phyloP scores from a whole-genome alignment of 176 grass and related monocot genomes.

The Cenchrus fungigraminus region DNA sequence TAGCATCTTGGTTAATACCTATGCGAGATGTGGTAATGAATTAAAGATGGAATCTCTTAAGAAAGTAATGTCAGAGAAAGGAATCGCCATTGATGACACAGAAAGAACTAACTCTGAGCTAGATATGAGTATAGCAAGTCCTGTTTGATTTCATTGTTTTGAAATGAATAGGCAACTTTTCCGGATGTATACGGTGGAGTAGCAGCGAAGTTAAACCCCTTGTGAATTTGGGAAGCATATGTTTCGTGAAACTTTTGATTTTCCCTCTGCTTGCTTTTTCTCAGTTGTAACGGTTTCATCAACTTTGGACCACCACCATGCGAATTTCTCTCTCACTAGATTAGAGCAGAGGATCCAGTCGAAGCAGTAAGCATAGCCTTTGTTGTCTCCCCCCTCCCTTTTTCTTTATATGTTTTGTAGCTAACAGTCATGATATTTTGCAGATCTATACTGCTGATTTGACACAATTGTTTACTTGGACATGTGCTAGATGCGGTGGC shows the following conservation, averaged over 20 bases:
- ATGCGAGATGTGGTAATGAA: constrained; percentile 51
- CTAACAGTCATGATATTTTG: constrained; percentile 26
- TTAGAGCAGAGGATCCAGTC: not conserved
- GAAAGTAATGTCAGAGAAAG: constrained; percentile 53
- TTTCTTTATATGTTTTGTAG: not conserved
- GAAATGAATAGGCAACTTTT: not conserved
- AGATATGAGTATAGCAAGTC: constrained; percentile 17
- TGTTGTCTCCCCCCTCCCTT: not conserved
- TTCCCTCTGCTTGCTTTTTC: constrained; percentile 29
- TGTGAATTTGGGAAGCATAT: not conserved
- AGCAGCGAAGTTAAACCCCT: constrained; percentile 16
- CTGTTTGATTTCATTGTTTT: constrained; percentile 19
- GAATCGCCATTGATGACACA: constrained; percentile 28
- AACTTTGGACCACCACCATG: constrained; percentile 8
- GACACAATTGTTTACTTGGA: constrained; percentile 88
- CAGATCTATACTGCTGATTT: constrained; percentile 96
- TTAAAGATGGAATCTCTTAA: constrained; percentile 51
- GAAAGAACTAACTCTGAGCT: constrained; percentile 18
- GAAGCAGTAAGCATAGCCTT: not conserved
- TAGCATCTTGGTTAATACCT: constrained; percentile 45
- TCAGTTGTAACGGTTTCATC: constrained; percentile 10
- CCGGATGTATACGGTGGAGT: constrained; percentile 8
- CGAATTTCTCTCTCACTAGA: not conserved
- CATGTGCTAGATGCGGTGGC: constrained; percentile 81
- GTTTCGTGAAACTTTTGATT: not conserved